Percentiles rank a stretch among this genome's conserved stretches.
These are phyloP conservation scores for Rhodotorula sp. DNA, from an alignment of 1,284 basidiomycete species.

Conservation along the genomic window DNA sequence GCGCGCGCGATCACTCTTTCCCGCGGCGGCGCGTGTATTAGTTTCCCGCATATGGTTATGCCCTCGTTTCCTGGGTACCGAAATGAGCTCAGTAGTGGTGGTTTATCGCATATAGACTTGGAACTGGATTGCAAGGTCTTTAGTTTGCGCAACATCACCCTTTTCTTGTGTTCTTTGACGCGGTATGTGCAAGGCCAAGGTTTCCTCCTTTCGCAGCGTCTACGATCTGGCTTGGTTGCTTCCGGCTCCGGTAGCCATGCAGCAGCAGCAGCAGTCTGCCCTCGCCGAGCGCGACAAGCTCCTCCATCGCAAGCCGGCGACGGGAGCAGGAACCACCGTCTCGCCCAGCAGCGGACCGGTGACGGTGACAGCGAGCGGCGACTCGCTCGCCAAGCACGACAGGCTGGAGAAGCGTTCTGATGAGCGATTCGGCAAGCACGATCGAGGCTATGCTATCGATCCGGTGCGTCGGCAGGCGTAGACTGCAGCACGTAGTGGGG, in stretches of 20 bases:
- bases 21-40: too few relatives aligned
- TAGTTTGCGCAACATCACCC: neutral
- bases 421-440: slow-evolving; percentile 7
- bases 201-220: neutral
- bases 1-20: too few relatives aligned
- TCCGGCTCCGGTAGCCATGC: slow-evolving; percentile 12
- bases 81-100: neutral
- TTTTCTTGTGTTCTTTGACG: neutral
- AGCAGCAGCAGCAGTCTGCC: slow-evolving; percentile 3
- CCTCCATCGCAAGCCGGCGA: slow-evolving; percentile 19
- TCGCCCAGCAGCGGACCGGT: neutral
- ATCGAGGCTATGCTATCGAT: slow-evolving; percentile 19
- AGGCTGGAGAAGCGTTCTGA: slow-evolving; percentile 32
- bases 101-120: slow-evolving; percentile 3
- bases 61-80: neutral
- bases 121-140: neutral
- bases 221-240: slow-evolving; percentile 12
- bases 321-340: neutral
- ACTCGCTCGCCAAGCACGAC: slow-evolving; percentile 5
- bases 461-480: slow-evolving; percentile 9
- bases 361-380: neutral
- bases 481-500: neutral
- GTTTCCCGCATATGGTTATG: too few relatives aligned
- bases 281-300: slow-evolving; percentile 8
- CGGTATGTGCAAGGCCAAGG: neutral